Percentiles rank a stretch among this genome's conserved stretches.
Evolutionary conservation across 2,329 filamentous ascomycete genomes (phyloP).

Genomic region (Ophiostoma ips): DNA sequence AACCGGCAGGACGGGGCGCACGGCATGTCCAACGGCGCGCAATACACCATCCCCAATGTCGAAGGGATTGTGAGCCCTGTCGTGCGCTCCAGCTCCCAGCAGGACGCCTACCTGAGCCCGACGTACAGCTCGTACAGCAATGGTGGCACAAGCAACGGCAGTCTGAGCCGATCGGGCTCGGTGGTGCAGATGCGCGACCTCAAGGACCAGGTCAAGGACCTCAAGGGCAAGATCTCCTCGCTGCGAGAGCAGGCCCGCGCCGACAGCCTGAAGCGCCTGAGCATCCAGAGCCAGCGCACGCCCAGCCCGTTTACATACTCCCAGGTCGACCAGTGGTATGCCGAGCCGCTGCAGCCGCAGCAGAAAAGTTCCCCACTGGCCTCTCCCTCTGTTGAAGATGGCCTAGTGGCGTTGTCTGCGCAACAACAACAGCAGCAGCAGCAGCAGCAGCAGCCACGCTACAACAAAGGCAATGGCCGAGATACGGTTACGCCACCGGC

Average conservation of each 20-base stretch:
- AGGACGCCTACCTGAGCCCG: slow-evolving; percentile 27
- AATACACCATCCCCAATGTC: neutral
- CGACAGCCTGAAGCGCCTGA: slow-evolving; percentile 65
- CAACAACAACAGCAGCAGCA: slow-evolving; percentile 1
- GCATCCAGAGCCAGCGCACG: slow-evolving; percentile 59
- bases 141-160: slow-evolving; percentile 10
- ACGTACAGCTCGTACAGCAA: slow-evolving; percentile 24
- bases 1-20: slow-evolving; percentile 41
- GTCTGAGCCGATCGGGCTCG: slow-evolving; percentile 52
- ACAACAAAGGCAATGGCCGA: slow-evolving; percentile 7
- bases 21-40: slow-evolving; percentile 14
- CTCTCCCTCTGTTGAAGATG: too few species aligned
- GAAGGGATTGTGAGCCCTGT: neutral
- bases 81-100: slow-evolving; percentile 19
- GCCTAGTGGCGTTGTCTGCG: too few species aligned
- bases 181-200: slow-evolving; percentile 59
- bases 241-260: slow-evolving; percentile 66
- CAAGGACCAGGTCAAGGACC: slow-evolving; percentile 71
- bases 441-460: neutral
- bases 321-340: slow-evolving; percentile 38
- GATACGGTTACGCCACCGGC: slow-evolving; percentile 3
- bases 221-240: slow-evolving; percentile 73
- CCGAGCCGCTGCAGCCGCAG: slow-evolving; percentile 19
- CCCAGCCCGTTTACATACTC: slow-evolving; percentile 70
- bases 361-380: slow-evolving; percentile 9